These are phyloP conservation scores for Trapa incisa DNA, from an alignment of 345 rosid species.

Conservation along the genomic window DNA sequence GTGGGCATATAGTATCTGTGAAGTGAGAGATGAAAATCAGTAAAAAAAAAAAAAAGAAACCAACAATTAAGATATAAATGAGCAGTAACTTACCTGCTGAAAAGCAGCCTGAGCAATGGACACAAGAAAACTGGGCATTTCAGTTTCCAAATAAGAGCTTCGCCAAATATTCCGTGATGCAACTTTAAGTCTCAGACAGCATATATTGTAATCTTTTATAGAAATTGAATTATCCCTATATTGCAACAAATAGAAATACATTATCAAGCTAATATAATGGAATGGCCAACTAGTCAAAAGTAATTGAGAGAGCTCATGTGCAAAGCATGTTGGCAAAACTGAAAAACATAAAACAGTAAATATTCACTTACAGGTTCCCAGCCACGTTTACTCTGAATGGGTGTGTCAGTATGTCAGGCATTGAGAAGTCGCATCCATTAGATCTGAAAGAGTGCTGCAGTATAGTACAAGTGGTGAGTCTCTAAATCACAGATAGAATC, in stretches of 20 bases:
- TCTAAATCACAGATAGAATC: neutral
- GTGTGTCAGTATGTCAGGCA: conserved; percentile 45
- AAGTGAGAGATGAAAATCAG: conserved; percentile 11
- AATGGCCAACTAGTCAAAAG: neutral
- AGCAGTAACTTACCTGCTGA: conserved; percentile 41
- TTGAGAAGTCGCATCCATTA: conserved; percentile 22
- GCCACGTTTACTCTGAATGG: conserved; percentile 44
- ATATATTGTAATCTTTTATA: conserved; percentile 43
- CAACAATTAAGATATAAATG: neutral
- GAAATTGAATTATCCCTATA: conserved; percentile 37
- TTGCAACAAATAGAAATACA: neutral
- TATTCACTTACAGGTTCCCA: conserved; percentile 50
- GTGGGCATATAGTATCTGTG: conserved; percentile 65
- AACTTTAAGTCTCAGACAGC: conserved; percentile 36
- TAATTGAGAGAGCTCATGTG: neutral
- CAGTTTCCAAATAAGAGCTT: conserved; percentile 23
- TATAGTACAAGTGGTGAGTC: neutral
- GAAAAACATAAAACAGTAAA: neutral
- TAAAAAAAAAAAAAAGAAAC: neutral
- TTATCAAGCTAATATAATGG: neutral
- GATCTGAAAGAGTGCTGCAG: conserved; percentile 37
- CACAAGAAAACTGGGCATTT: conserved; percentile 31
- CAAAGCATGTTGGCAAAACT: neutral
- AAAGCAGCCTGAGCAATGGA: conserved; percentile 47
- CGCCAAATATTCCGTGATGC: conserved; percentile 52